Conservation (phyloP, 2,329 filamentous ascomycete genomes). For the Fusarium sarcochroum region DNA sequence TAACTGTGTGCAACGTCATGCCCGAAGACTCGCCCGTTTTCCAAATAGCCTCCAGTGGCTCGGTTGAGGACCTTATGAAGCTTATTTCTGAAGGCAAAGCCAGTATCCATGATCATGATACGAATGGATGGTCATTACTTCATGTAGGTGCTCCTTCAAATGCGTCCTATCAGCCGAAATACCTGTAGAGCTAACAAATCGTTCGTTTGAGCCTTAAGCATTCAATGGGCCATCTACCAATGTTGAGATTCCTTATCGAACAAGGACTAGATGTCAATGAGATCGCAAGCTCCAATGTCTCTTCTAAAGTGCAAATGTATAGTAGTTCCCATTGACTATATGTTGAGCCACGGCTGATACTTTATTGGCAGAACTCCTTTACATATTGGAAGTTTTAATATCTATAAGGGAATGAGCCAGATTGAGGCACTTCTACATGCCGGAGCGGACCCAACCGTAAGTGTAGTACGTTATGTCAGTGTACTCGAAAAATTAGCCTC, state of each 20-base stretch:
- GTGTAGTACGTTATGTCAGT: too few relatives aligned
- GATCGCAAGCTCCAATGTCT: neutral
- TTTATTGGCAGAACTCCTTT: neutral
- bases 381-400: too few relatives aligned
- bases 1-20: rapidly evolving
- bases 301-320: rapidly evolving
- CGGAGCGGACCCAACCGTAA: neutral
- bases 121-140: rapidly evolving
- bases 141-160: neutral
- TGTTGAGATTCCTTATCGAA: neutral
- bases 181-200: too few relatives aligned
- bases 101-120: neutral
- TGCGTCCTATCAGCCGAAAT: too few relatives aligned
- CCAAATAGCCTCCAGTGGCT: rapidly evolving
- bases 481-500: too few relatives aligned
- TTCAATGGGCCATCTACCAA: rapidly evolving
- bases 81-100: neutral
- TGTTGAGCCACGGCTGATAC: neutral
- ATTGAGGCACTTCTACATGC: neutral
- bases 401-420: too few relatives aligned
- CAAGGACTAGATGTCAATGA: neutral
- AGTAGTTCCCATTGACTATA: neutral
- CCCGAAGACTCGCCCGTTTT: rapidly evolving
- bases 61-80: neutral
- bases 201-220: neutral